Percentiles rank a stretch among this genome's conserved stretches.
Evolutionary conservation across 352 stramenopile species (phyloP).

Genomic region (Phytophthora cactorum): DNA sequence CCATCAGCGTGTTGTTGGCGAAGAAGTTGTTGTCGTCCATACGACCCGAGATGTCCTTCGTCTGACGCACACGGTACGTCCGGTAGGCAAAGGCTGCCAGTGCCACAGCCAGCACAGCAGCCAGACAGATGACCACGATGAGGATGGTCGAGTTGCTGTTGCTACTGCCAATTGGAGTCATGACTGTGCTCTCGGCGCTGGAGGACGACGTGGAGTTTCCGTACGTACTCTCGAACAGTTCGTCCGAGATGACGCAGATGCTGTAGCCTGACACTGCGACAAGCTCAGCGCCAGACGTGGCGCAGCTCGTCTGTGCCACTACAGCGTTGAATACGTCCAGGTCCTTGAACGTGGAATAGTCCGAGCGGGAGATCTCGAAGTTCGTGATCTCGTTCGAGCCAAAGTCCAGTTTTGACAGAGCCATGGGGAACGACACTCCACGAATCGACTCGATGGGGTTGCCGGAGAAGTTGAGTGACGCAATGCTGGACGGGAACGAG

Average conservation of each 20-base stretch:
- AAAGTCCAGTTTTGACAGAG: constrained; percentile 56
- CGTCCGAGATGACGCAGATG: constrained; percentile 73
- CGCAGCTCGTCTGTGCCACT: constrained; percentile 48
- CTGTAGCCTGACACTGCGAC: constrained; percentile 41
- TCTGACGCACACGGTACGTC: constrained; percentile 47
- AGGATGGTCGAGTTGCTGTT: constrained; percentile 53
- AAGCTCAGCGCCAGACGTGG: constrained; percentile 50
- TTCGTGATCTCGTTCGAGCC: constrained; percentile 54
- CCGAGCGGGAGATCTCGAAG: constrained; percentile 73
- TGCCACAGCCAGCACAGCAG: constrained; percentile 52
- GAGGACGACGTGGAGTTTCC: constrained; percentile 32
- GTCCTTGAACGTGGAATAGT: constrained; percentile 62
- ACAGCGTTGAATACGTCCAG: constrained; percentile 51
- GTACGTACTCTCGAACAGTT: constrained; percentile 63
- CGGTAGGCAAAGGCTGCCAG: constrained; percentile 62
- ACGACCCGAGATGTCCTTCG: constrained; percentile 20
- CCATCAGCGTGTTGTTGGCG: constrained; percentile 47
- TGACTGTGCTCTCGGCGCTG: constrained; percentile 29
- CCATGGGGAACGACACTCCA: constrained; percentile 62
- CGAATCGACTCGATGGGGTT: constrained; percentile 65
- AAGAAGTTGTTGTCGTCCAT: constrained; percentile 54
- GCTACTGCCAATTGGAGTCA: constrained; percentile 26
- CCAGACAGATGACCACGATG: constrained; percentile 63
- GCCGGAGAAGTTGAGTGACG: constrained; percentile 59
- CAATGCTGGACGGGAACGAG: constrained; percentile 53